phyloP scores from a whole-genome alignment of 2,329 filamentous ascomycete genomes.

The Tolypocladium nubicola region DNA sequence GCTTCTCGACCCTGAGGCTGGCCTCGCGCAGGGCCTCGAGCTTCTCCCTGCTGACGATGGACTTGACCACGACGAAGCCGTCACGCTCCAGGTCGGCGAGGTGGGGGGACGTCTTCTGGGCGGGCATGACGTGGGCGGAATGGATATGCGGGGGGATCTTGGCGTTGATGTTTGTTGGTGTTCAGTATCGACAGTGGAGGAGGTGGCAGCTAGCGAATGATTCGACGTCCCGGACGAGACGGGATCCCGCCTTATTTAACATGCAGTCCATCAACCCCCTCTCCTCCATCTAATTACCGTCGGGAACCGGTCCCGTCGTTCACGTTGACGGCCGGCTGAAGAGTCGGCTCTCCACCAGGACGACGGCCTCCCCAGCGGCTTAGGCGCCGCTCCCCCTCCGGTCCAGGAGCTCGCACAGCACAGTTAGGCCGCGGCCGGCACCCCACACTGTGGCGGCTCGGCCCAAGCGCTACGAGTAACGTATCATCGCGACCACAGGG shows the following conservation, averaged over 20 bases:
- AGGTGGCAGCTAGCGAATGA: neutral
- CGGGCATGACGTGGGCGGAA: constrained; percentile 6
- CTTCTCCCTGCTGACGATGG: constrained; percentile 45
- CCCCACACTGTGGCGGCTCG: neutral
- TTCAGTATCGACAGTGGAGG: neutral
- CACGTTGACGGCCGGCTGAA: neutral
- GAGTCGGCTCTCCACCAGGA: neutral
- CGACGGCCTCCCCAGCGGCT: neutral
- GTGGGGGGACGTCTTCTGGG: constrained; percentile 5
- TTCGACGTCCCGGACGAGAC: neutral
- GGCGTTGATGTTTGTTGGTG: neutral
- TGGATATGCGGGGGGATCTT: neutral
- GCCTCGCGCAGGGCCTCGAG: constrained; percentile 51
- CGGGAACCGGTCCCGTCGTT: neutral
- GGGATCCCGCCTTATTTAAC: neutral
- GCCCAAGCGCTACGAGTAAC: constrained; percentile 3
- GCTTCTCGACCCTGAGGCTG: constrained; percentile 42
- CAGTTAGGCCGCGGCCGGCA: neutral
- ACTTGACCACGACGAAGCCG: constrained; percentile 66
- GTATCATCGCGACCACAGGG: constrained; percentile 2
- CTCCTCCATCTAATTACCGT: neutral
- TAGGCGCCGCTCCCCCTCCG: neutral
- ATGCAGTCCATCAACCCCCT: neutral
- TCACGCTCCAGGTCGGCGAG: constrained; percentile 49
- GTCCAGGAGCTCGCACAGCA: neutral